Base-by-base conservation (phyloP, 208 protist genomes). In the Crithidia sp. region DNA sequence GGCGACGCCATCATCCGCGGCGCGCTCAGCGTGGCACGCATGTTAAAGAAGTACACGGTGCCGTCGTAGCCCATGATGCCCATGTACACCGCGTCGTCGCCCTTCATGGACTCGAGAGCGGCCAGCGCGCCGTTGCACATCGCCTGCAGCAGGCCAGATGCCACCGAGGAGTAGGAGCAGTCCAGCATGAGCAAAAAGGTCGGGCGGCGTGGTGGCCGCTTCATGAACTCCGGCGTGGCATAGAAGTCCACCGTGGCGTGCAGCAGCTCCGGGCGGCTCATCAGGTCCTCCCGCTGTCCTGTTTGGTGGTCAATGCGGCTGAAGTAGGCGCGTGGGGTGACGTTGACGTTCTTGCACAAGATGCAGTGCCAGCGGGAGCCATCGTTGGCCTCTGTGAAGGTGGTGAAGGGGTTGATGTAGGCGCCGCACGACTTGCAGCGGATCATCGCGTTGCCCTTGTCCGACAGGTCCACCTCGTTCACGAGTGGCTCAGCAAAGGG, bases 361-460 rank as follows among this genome's bases (percentile, higher is more conserved):
- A 96, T 98, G 86, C 98, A 99, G 73, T 91, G 85, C 97, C 97
- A 99, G 55, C 89, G 81, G 5, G 85, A 73, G 36, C 98, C 98
- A 53, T 77, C 74, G 62, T 57, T 62, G 40, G 54, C 45, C 69
- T 99, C 96, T 44, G 92, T 82, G 67, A 98, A 99, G 4, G 75
- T 85, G 37, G 98, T 98, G 85, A 98, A 99, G 55, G 98, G 98
- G 83, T 99, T 99, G 62, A 99, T 98, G 84, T 99, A 99, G 41
- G 94, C 89, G 55, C 86, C 86, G 81, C 98, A 99, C 61, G 77
- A 79, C 37, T 82, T 73, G 82, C 93, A 97, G 12, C 93, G 88
- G 13, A 97, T 80, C 73, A 97, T 91, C 41, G 79, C 71, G 65
- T 90, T 88, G 45, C 85, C 89, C 45, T 88, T 55, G 56, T 77